Base-by-base conservation (phyloP, 495 filamentous ascomycete genomes). In the Talaromyces adpressus region DNA sequence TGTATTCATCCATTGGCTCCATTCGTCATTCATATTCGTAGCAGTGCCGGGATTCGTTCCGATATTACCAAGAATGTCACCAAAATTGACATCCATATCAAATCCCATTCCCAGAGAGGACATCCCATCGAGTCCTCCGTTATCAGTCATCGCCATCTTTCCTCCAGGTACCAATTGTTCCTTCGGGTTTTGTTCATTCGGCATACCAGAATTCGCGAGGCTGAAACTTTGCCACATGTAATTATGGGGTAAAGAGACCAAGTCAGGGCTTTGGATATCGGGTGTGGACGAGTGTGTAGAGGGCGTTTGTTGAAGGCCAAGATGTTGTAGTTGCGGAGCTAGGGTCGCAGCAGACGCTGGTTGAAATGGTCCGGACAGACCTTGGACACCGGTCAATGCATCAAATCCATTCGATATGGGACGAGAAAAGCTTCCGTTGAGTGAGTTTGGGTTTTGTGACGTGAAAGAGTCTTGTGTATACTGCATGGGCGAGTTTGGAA, bases 181-280 rank as follows among this genome's bases (percentile, higher is more conserved):
- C 18, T 54, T 68, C 64, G 23, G 12, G 65, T 23, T 6, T 25
- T 69, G 66, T 8, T 68, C 67, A 1, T 69, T 11, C 14, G 64
- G 41, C 6, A 71, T 62, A 34, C 66, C 68, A 29, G 62, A 69
- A 6, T 71, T 70, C 47, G 76, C 73, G 65, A 75, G 73, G 57
- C 73, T 75, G 61, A 78, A 77, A 5, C 75, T 73, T 65, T 78
- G 77, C 77, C 77, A 81, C 30, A 77, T 68, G 51, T 77, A 81
- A 45, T 78, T 78, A 29, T 77, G 75, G 62, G 78, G 78, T 36
- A 81, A 74, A 6, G 78, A 81, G 25, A 81, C 78, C 20, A 81
- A 69, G 41, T 81, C 78, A 0, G 78, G 77, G 61, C 78, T 79
- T 63, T 76, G 73, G 52, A 77, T 63, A 6, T 81, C 77, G 18